Percentiles rank a stretch among this genome's conserved stretches.
phyloP scores from a whole-genome alignment of 108 stramenopile genomes.

The Cyclotella atomus region DNA sequence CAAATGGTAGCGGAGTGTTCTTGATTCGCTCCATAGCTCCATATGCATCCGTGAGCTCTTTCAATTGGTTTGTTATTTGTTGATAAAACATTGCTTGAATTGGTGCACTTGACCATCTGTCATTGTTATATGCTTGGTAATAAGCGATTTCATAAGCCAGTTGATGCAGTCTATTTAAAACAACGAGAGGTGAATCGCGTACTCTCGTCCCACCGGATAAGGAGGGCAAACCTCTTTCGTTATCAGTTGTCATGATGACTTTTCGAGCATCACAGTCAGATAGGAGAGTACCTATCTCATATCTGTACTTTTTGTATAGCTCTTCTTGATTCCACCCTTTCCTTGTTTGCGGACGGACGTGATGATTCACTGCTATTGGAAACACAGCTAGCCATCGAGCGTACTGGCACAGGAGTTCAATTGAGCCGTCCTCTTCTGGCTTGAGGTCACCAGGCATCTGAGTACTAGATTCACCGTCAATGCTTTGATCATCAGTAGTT shows the following conservation, averaged over 20 bases:
- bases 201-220: conserved; percentile 22
- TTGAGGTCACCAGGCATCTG: conserved; percentile 4
- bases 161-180: conserved; percentile 47
- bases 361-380: conserved; percentile 47
- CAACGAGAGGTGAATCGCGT: conserved; percentile 47
- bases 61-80: conserved; percentile 50
- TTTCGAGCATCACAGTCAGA: conserved; percentile 29
- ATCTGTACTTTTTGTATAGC: conserved; percentile 12
- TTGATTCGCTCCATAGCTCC: conserved; percentile 81
- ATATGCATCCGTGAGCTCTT: conserved; percentile 38
- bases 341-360: conserved; percentile 24
- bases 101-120: conserved; percentile 11
- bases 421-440: background rate
- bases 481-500: background rate
- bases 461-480: background rate
- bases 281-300: conserved; percentile 42
- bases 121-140: background rate
- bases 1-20: conserved; percentile 75
- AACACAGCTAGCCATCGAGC: conserved; percentile 40
- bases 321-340: conserved; percentile 32
- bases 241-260: conserved; percentile 26
- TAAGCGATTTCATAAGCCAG: conserved; percentile 42
- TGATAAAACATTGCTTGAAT: conserved; percentile 35
- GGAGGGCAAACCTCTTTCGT: conserved; percentile 31
- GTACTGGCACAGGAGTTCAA: conserved; percentile 36